Conservation (phyloP, 2,329 filamentous ascomycete genomes). For the Pseudocercospora pini-densiflorae region DNA sequence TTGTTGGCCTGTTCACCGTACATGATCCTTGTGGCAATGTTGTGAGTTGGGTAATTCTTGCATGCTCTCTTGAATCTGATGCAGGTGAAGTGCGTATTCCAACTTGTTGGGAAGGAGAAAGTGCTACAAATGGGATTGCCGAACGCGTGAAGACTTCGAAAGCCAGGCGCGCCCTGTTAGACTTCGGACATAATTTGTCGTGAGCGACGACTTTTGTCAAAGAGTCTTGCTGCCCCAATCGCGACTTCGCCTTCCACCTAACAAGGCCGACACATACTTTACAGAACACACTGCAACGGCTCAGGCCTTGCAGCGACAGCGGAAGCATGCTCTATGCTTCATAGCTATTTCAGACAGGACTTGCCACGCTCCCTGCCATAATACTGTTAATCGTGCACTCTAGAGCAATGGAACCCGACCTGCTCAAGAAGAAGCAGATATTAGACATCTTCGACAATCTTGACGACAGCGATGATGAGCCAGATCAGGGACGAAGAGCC, state of each 20-base stretch:
- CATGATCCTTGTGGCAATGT: conserved; percentile 57
- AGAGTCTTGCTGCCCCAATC: background rate
- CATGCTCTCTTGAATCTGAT: background rate
- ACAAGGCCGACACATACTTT: no score
- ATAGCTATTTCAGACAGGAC: background rate
- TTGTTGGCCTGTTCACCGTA: conserved; percentile 89
- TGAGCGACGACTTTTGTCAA: background rate
- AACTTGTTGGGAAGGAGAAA: background rate
- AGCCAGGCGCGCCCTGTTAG: background rate
- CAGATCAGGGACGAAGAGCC: conserved; percentile 28
- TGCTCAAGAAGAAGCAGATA: conserved; percentile 28
- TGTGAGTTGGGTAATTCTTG: background rate
- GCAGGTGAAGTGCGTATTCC: no score
- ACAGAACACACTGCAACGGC: background rate
- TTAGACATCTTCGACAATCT: conserved; percentile 31
- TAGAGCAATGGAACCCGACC: conserved; percentile 7
- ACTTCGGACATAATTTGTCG: background rate
- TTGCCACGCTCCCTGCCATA: background rate
- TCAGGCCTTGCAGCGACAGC: background rate
- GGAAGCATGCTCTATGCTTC: background rate
- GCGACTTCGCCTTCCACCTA: no score
- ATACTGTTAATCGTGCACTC: no score
- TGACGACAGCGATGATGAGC: conserved; percentile 29
- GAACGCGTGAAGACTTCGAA: no score
- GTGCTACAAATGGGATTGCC: background rate